Conservation (phyloP, 2,329 filamentous ascomycete genomes). For the Cadophora luteo-olivacea region DNA sequence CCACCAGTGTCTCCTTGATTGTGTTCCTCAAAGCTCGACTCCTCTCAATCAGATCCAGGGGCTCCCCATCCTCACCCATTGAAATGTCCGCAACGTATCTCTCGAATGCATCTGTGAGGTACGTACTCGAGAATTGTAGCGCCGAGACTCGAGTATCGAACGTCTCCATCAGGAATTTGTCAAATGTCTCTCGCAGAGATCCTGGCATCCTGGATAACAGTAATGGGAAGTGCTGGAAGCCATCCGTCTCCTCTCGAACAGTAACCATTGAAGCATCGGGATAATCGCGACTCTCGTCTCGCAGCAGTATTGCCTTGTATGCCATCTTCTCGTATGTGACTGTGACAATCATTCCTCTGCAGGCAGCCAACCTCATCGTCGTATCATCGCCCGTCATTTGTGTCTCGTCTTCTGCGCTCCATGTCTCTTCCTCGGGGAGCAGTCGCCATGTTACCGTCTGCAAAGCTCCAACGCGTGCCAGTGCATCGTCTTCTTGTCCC, state of each 20-base stretch:
- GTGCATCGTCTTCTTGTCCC: slow-evolving; percentile 43
- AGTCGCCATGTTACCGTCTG: slow-evolving; percentile 50
- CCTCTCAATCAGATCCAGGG: slow-evolving; percentile 25
- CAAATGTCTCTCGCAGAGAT: slow-evolving; percentile 49
- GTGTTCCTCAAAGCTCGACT: slow-evolving; percentile 31
- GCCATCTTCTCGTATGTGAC: slow-evolving; percentile 42
- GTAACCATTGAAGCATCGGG: slow-evolving; percentile 29
- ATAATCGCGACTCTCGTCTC: slow-evolving; percentile 23
- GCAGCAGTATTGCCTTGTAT: slow-evolving; percentile 42
- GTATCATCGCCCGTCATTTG: slow-evolving; percentile 31
- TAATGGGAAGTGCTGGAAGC: slow-evolving; percentile 52
- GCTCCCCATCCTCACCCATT: slow-evolving; percentile 33
- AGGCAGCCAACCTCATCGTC: slow-evolving; percentile 25
- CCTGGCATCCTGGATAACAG: slow-evolving; percentile 54
- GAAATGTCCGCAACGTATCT: slow-evolving; percentile 40
- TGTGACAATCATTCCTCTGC: slow-evolving; percentile 38
- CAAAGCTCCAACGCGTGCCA: slow-evolving; percentile 49
- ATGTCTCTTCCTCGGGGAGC: slow-evolving; percentile 49
- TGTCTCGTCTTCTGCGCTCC: slow-evolving; percentile 36
- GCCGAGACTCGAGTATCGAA: slow-evolving; percentile 52
- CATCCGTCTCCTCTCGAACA: slow-evolving; percentile 25
- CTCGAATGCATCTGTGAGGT: slow-evolving; percentile 45
- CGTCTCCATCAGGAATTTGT: slow-evolving; percentile 49
- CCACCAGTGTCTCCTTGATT: slow-evolving; percentile 40
- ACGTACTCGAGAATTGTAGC: slow-evolving; percentile 46